phyloP scores from a whole-genome alignment of 805 yeast genomes.

The Pichia pseudocactophila region DNA sequence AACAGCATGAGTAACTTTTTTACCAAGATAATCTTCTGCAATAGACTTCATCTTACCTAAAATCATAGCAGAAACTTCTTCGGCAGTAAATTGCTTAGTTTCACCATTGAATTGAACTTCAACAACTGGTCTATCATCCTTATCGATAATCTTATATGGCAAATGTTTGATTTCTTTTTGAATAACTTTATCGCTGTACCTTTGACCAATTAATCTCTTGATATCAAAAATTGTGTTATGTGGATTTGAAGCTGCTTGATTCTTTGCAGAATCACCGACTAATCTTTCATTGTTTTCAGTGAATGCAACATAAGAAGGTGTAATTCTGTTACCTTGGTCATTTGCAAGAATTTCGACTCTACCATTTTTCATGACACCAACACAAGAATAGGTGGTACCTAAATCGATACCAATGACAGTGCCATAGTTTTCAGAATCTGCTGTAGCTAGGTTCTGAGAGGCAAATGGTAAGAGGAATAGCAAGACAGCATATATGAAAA shows the following conservation, averaged over 20 bases:
- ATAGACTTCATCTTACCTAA: constrained; percentile 85
- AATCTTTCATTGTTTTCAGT: constrained; percentile 83
- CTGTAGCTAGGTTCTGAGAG: constrained; percentile 20
- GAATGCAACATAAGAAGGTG: constrained; percentile 95
- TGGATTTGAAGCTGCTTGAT: constrained; percentile 97
- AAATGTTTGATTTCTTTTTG: constrained; percentile 75
- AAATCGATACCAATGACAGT: constrained; percentile 84
- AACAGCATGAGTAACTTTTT: constrained; percentile 78
- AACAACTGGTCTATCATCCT: constrained; percentile 79
- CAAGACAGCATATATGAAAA: constrained; percentile 22
- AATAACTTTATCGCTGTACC: constrained; percentile 72
- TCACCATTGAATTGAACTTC: constrained; percentile 87
- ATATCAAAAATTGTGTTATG: constrained; percentile 90
- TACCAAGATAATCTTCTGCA: constrained; percentile 86
- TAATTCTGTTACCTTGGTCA: constrained; percentile 97
- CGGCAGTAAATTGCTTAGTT: constrained; percentile 80
- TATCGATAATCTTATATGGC: constrained; percentile 75
- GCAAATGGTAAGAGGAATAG: constrained; percentile 24
- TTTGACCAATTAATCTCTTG: constrained; percentile 86
- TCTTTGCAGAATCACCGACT: constrained; percentile 97
- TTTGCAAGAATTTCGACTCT: constrained; percentile 92
- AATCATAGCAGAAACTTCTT: constrained; percentile 91
- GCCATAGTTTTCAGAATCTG: constrained; percentile 26
- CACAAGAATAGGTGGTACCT: constrained; percentile 98
- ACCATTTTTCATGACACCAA: constrained; percentile 51